Base-by-base conservation (phyloP, 176 grass and related monocot genomes). In the Carex pumila region DNA sequence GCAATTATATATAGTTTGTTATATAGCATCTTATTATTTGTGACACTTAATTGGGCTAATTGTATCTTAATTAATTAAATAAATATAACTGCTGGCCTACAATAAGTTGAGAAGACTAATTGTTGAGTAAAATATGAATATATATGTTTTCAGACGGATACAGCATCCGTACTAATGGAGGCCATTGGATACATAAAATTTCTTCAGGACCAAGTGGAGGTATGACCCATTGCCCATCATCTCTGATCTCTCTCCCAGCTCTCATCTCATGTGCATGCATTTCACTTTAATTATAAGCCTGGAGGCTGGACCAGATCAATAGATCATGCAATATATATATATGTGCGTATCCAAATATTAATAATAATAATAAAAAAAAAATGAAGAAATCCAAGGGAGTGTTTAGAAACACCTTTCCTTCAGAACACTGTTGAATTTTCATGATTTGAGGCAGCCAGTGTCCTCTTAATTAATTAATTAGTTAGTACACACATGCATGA, bases 151-250 rank as follows among this genome's bases (percentile, higher is more conserved):
- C 86, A 98, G 95, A 98, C 95, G 77, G 95, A 98, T 86, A 95
- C 95, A 11, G 92, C 95, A 59, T 95, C 95, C 6, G 95, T 98
- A 56, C 85, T 98, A 15, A 98, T 98, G 95, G 95, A 98, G 85
- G 95, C 92, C 79, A 95, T 98, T 60, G 93, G 92, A 36, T 95
- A 95, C 13, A 98, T 98, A 52, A 98, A 95, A 67, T 98, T 98
- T 86, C 95, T 98, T 61, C 89, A 95, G 79, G 93, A 93, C 60
- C 95, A 98, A 86, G 93, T 98, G 52, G 88, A 98, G 96, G 96
- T 95, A 90, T 71, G 37, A 39, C 37, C 37, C 37, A 17, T 36
- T 75, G 12, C 71, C n/a, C 9, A 15, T 72, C 14, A 50, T 29
- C 37, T 76, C 37, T 39, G 5, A 3, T 45, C 66, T 74, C 65